phyloP scores from a whole-genome alignment of 2,329 filamentous ascomycete genomes.

The Emergomyces pasteurianus region DNA sequence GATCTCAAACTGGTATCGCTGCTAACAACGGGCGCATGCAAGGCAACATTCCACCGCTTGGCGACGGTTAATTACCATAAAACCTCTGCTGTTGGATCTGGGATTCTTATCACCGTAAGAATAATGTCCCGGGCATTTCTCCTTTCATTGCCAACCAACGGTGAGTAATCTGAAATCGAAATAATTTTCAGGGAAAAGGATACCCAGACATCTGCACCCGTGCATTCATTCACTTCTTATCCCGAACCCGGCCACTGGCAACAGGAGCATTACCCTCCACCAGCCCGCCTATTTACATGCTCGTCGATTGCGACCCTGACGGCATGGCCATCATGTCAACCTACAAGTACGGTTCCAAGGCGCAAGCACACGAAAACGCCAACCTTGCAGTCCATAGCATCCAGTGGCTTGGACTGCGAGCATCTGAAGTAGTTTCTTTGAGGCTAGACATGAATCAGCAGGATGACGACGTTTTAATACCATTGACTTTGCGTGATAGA shows the following conservation, averaged over 20 bases:
- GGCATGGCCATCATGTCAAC: constrained; percentile 51
- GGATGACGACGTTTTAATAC: constrained; percentile 26
- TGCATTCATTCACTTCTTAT: constrained; percentile 39
- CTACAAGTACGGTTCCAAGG: constrained; percentile 50
- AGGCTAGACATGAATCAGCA: constrained; percentile 16
- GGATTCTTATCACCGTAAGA: constrained; percentile 46
- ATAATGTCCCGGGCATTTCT: not conserved
- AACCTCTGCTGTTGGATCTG: constrained; percentile 28
- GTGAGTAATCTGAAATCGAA: not conserved
- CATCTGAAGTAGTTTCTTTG: constrained; percentile 22
- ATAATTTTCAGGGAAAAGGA: constrained; percentile 44
- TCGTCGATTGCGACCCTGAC: constrained; percentile 52
- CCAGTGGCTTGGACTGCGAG: constrained; percentile 47
- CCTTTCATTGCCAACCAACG: not conserved
- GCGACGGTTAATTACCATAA: constrained; percentile 37
- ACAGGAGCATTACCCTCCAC: constrained; percentile 8
- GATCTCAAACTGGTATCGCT: not conserved
- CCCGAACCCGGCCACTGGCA: constrained; percentile 7
- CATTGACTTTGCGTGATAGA: constrained; percentile 42
- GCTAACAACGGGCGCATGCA: not conserved
- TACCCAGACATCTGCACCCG: constrained; percentile 51
- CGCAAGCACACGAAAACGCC: constrained; percentile 42
- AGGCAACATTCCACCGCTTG: constrained; percentile 51
- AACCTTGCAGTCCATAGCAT: constrained; percentile 36
- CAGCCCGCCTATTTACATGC: constrained; percentile 37